Conservation (phyloP, 768 basidiomycete genomes). For the Panaeolus papilionaceus region DNA sequence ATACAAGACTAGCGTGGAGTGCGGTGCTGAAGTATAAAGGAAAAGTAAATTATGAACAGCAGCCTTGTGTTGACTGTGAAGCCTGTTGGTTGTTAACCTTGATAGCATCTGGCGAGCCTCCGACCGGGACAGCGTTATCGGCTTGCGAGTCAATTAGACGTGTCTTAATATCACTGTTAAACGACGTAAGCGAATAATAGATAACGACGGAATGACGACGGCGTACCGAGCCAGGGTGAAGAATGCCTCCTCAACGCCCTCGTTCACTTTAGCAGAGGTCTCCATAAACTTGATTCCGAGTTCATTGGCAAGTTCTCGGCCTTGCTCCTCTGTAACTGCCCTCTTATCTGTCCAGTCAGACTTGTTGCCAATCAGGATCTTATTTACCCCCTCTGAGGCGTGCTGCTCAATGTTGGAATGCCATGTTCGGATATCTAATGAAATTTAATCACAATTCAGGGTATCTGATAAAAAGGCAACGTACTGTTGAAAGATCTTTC, state of each 20-base stretch:
- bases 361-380: conserved; percentile 99
- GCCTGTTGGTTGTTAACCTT: conserved; percentile 65
- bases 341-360: conserved; percentile 98
- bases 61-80: conserved; percentile 49
- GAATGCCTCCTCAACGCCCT: conserved; percentile 98
- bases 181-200: conserved; percentile 14
- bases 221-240: conserved; percentile 90
- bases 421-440: conserved; percentile 95
- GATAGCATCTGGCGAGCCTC: conserved; percentile 61
- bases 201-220: neutral
- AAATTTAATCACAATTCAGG: conserved; percentile 15
- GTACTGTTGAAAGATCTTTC: conserved; percentile 94
- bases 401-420: conserved; percentile 98
- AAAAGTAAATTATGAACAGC: conserved; percentile 51
- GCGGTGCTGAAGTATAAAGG: conserved; percentile 11
- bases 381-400: conserved; percentile 98
- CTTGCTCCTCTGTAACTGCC: conserved; percentile 90
- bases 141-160: conserved; percentile 95
- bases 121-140: conserved; percentile 51
- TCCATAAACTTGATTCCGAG: conserved; percentile 98
- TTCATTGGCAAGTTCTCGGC: conserved; percentile 90
- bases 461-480: conserved; percentile 37
- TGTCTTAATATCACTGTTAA: conserved; percentile 90
- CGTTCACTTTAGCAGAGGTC: conserved; percentile 96
- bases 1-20: conserved; percentile 8